These are phyloP conservation scores for Picea mariana DNA, from an alignment of 83 land plant genomes.

Conservation along the genomic window DNA sequence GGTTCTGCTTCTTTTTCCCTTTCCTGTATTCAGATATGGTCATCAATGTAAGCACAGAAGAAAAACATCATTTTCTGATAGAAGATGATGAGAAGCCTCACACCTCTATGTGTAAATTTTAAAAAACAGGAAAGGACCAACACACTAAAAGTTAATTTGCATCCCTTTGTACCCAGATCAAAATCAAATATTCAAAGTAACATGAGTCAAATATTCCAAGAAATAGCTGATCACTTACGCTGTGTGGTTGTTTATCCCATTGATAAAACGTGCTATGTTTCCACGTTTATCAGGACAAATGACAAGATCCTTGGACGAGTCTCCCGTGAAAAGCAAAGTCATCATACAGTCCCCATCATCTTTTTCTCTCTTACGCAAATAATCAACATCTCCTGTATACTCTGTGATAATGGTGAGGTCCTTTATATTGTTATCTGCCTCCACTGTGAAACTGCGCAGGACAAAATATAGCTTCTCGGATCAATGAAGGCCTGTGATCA, in stretches of 20 bases:
- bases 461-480: neutral
- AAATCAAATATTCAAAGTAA: neutral
- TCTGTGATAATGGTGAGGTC: slow-evolving; percentile 91
- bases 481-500: neutral
- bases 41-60: neutral
- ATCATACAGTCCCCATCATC: slow-evolving; percentile 98
- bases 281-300: slow-evolving; percentile 94
- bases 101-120: neutral
- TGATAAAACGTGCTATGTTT: slow-evolving; percentile 92
- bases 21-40: slow-evolving; percentile 49
- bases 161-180: neutral
- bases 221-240: slow-evolving; percentile 43
- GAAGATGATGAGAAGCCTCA: neutral
- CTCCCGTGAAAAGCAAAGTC: slow-evolving; percentile 71
- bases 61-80: neutral
- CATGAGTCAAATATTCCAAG: neutral
- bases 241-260: slow-evolving; percentile 96
- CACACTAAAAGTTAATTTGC: neutral
- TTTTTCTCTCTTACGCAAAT: slow-evolving; percentile 72
- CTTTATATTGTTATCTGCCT: slow-evolving; percentile 82
- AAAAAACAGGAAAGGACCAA: neutral
- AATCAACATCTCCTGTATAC: slow-evolving; percentile 95
- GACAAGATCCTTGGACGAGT: slow-evolving; percentile 69
- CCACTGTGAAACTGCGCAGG: slow-evolving; percentile 84
- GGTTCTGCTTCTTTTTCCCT: slow-evolving; percentile 94